Base-by-base conservation (phyloP, 805 yeast genomes). In the Nakazawaea populi region DNA sequence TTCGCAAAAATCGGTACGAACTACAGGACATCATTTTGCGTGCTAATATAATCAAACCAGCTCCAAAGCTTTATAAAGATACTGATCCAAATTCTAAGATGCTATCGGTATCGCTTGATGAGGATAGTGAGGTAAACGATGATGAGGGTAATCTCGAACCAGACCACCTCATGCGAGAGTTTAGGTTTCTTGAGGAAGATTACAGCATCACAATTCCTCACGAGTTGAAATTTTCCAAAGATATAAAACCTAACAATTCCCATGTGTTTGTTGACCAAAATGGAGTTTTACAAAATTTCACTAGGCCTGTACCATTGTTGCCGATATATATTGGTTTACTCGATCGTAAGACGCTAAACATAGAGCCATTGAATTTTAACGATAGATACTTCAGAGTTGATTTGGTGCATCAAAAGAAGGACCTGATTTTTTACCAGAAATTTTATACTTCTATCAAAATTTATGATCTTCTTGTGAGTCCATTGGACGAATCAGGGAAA, bases 371-470 rank as follows among this genome's bases (percentile, higher is more conserved):
- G 14, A 39, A 49, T 34, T 44, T 11, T n/a, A 44, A 38, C 14
- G 48, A 32, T 11, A n/a, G 12, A 8, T 30, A 41, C 27, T 44
- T 36, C 24, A 39, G 36, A 27, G 34, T 34, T 1, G 37, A 38
- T 24, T 32, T 49, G 45, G 30, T 49, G 6, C 12, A 18, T 7
- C 12, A 49, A 12, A 49, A 44, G 41, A 36, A 27, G 10, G 37
- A 44, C 9, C 31, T 49, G 7, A 48, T 49, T 4, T 49, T 49
- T 27, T 49, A 49, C 14, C 52, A 49, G 27, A 43, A 44, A 28
- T 44, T 49, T 12, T 49, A 49, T 36, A 49, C 48, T 4, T 39
- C 52, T 4, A 39, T 49, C 8, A 24, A 14, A 24, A 49, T 40
- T 11, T 4, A 24, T 9, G 36, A 49, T 24, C 14, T 49, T 5